Conservation (phyloP, 495 filamentous ascomycete species). For the Chaetomidium leptoderma region DNA sequence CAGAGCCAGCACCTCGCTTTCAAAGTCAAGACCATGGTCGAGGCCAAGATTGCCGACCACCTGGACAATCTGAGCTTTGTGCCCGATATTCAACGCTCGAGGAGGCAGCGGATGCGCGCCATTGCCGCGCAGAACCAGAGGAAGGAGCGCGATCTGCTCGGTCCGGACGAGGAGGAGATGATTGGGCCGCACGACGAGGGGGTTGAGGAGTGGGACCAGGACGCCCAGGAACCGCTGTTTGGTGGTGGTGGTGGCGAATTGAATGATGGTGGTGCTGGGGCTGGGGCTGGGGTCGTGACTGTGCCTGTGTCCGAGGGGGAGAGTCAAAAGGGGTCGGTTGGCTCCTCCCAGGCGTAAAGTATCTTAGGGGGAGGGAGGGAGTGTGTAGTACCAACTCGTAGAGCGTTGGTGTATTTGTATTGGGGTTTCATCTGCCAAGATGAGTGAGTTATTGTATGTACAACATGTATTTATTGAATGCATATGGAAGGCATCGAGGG, state of each 20-base stretch:
- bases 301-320: neutral
- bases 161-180: conserved; percentile 12
- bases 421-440: neutral
- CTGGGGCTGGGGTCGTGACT: neutral
- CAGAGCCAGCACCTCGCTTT: conserved; percentile 69
- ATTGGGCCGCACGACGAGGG: conserved; percentile 24
- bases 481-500: too few species aligned
- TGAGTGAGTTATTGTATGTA: too few species aligned
- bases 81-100: conserved; percentile 14
- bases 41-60: conserved; percentile 67
- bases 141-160: conserved; percentile 20
- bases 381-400: neutral
- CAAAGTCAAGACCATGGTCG: conserved; percentile 74
- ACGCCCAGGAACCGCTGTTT: conserved; percentile 32
- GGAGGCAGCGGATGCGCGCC: conserved; percentile 21
- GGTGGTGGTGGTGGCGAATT: conserved; percentile 2
- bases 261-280: neutral
- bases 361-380: neutral
- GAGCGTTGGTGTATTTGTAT: neutral
- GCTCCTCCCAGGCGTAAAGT: neutral
- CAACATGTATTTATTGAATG: too few species aligned
- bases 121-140: conserved; percentile 14
- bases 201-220: conserved; percentile 27
- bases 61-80: conserved; percentile 43
- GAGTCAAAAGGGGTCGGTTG: neutral